Conservation (phyloP, 768 basidiomycete genomes). For the Mycena rosella region DNA sequence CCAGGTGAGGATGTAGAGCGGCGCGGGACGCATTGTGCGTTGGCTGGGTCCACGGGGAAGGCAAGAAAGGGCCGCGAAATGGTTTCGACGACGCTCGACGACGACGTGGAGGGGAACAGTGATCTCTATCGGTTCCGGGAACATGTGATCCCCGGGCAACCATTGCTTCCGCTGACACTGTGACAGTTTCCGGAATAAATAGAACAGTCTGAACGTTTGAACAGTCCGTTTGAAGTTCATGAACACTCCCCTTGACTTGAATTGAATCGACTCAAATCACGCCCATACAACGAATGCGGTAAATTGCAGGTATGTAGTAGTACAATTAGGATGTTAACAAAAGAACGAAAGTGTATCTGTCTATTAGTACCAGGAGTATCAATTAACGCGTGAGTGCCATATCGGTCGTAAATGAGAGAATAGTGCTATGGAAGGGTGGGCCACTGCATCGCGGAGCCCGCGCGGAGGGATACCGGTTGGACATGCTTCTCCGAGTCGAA, state of each 20-base stretch:
- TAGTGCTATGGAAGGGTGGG: slow-evolving; percentile 13
- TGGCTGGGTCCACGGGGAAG: not conserved
- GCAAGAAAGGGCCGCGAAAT: not conserved
- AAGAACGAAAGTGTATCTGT: too few species aligned
- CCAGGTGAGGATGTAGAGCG: slow-evolving; percentile 30
- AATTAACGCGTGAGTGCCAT: too few species aligned
- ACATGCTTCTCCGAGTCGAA: not conserved
- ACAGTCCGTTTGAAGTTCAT: too few species aligned
- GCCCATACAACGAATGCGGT: not conserved
- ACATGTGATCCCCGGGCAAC: not conserved
- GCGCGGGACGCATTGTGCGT: not conserved
- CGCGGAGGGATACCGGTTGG: not conserved
- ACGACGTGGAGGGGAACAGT: not conserved
- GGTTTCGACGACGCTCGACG: not conserved
- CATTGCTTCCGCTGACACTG: not conserved
- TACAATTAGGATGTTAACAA: not conserved
- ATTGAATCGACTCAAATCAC: not conserved
- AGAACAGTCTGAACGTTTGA: too few species aligned
- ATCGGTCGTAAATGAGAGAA: too few species aligned
- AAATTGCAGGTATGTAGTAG: slow-evolving; percentile 3
- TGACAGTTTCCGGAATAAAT: too few species aligned
- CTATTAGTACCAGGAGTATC: too few species aligned
- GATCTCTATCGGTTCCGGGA: not conserved
- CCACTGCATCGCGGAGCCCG: slow-evolving; percentile 3
- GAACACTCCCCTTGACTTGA: too few species aligned